phyloP scores from a whole-genome alignment of 129 eudicot genomes.

The Centaurea solstitialis region DNA sequence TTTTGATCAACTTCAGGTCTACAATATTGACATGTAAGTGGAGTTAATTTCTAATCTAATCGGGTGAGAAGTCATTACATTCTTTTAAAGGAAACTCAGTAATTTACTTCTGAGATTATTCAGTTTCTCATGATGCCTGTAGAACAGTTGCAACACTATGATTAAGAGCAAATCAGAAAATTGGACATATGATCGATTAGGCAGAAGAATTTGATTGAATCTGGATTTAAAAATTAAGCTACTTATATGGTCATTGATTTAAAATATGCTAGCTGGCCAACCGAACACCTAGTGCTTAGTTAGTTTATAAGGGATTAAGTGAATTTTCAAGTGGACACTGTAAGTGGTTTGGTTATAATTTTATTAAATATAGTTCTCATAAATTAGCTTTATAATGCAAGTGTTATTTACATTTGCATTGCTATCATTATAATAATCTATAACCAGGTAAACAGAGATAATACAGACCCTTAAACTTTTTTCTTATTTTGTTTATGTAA shows the following conservation, averaged over 20 bases:
- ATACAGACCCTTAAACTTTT: neutral
- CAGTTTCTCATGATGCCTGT: neutral
- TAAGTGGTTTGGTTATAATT: neutral
- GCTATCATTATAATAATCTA: neutral
- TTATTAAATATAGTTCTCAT: neutral
- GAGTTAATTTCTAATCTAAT: neutral
- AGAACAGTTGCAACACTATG: neutral
- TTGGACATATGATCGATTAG: no score
- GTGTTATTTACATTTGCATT: neutral
- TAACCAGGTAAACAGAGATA: neutral
- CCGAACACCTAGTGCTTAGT: no score
- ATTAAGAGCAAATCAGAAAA: neutral
- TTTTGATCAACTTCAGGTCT: neutral
- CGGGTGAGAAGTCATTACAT: neutral
- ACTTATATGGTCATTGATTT: no score
- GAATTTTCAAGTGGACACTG: neutral
- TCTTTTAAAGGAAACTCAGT: neutral
- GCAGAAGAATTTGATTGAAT: no score
- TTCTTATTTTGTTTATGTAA: neutral
- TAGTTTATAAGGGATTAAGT: no score
- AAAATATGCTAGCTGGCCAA: no score
- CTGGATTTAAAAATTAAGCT: no score
- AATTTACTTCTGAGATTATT: neutral
- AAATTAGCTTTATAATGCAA: neutral
- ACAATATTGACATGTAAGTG: neutral